Base-by-base conservation (phyloP, 1,284 basidiomycete genomes). In the Polyporus tsugae region DNA sequence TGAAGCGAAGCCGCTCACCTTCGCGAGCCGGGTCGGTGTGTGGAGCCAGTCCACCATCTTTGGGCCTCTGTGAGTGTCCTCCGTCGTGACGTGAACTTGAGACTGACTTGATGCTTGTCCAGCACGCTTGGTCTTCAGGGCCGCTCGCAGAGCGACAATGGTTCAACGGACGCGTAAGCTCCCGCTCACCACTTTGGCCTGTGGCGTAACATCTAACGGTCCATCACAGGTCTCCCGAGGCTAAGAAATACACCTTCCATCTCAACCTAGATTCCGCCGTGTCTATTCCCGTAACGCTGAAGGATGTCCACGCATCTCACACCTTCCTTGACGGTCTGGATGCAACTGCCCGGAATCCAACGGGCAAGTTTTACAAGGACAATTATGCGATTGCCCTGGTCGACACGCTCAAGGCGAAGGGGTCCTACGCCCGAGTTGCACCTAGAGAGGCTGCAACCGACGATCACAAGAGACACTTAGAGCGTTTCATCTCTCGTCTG, bases 41-140 rank as follows among this genome's bases (percentile, higher is more conserved):
- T 78, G 73, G 76, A 73, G 65, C 36, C 65, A 74, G 33, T 70
- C 77, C 0, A 81, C 80, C 6, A 81, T 81, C 36, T 81, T 81
- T 69, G 80, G 79, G 2, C 79, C 79, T 39, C 73, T 80, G 80
- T 81, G 62, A 70, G 80, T 76, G 15, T 36, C 7, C 29, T 49
- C 38, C 2, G 35, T 46, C 49, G n/a, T 33, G 10, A 13, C 17
- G 7, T 2, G 5, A 52, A 55, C 59, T 6, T 6, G 22, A 46
- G 29, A 25, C 41, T 29, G 25, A 53, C 4, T 60, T 46, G 17
- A 29, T n/a, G 9, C 42, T 25, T 15, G 38, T 36, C 15, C 53
- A 70, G 68, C 6, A 44, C 64, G 6, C 70, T 69, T 38, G 69
- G 67, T 11, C 59, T 69, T 22, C 59, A 55, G 13, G 38, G 61